phyloP scores from a whole-genome alignment of 2,329 filamentous ascomycete species.

The Rutstroemia sp. region DNA sequence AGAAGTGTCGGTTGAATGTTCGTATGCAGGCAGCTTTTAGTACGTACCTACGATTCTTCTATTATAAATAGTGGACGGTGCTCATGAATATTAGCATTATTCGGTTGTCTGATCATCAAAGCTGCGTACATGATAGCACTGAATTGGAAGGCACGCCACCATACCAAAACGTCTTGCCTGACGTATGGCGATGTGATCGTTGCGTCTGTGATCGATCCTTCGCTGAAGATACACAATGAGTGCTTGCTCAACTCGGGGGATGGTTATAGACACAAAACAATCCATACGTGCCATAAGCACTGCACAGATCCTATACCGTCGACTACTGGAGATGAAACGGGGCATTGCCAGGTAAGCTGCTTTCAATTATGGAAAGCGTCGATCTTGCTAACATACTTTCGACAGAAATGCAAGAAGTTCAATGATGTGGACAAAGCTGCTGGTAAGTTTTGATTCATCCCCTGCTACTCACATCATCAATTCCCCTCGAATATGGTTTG shows the following conservation, averaged over 20 bases:
- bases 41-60: neutral
- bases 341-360: slow-evolving; percentile 14
- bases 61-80: neutral
- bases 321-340: slow-evolving; percentile 14
- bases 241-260: slow-evolving; percentile 21
- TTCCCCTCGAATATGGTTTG: neutral
- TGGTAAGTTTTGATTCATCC: neutral
- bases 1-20: slow-evolving; percentile 16
- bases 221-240: slow-evolving; percentile 19
- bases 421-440: slow-evolving; percentile 17
- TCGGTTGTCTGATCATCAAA: slow-evolving; percentile 18
- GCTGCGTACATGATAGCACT: slow-evolving; percentile 18
- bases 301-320: slow-evolving; percentile 17
- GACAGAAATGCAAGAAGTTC: slow-evolving; percentile 18
- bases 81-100: neutral
- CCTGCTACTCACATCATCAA: neutral
- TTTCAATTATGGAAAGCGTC: no score
- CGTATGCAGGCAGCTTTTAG: slow-evolving; percentile 20
- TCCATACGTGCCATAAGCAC: slow-evolving; percentile 19
- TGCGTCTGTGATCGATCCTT: slow-evolving; percentile 17
- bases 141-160: slow-evolving; percentile 11
- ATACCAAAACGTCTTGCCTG: slow-evolving; percentile 14
- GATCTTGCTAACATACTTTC: neutral
- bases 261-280: slow-evolving; percentile 14
- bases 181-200: slow-evolving; percentile 21